Conservation (phyloP, 768 basidiomycete species). For the Macrocybe gigantea region DNA sequence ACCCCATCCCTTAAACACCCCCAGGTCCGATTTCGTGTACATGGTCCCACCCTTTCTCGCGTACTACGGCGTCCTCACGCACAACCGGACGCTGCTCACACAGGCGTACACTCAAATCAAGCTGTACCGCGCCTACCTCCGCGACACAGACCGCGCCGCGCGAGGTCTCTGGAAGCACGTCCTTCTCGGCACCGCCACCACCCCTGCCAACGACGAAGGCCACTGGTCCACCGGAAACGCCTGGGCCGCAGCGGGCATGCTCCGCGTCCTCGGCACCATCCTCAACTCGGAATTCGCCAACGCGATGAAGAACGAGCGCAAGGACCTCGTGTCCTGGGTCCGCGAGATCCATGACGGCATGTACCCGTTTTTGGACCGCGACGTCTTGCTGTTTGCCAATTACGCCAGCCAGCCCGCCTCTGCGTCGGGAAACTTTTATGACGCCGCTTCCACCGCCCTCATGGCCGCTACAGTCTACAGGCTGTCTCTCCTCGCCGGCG, state of each 20-base stretch:
- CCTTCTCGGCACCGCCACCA: constrained; percentile 37
- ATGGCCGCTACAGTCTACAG: constrained; percentile 76
- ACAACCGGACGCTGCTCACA: constrained; percentile 50
- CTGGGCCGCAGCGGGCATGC: constrained; percentile 87
- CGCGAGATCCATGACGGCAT: constrained; percentile 70
- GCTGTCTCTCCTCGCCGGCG: constrained; percentile 47
- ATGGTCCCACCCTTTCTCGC: constrained; percentile 88
- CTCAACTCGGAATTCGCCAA: constrained; percentile 50
- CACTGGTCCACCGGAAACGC: constrained; percentile 87
- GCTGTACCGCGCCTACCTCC: constrained; percentile 64
- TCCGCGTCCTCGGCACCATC: constrained; percentile 76
- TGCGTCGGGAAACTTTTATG: constrained; percentile 51
- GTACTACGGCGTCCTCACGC: constrained; percentile 65
- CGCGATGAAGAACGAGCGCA: constrained; percentile 43
- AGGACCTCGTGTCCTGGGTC: constrained; percentile 59
- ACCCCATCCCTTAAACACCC: neutral
- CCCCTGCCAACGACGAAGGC: constrained; percentile 43
- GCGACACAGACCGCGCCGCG: constrained; percentile 31
- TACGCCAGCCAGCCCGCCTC: constrained; percentile 50
- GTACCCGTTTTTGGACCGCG: constrained; percentile 42
- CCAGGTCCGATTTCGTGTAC: constrained; percentile 74
- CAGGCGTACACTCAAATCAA: constrained; percentile 69
- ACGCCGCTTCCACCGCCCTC: constrained; percentile 68
- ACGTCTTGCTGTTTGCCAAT: constrained; percentile 54
- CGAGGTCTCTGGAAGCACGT: constrained; percentile 76